Conservation (phyloP, 129 eudicot species). For the Glebionis coronaria region DNA sequence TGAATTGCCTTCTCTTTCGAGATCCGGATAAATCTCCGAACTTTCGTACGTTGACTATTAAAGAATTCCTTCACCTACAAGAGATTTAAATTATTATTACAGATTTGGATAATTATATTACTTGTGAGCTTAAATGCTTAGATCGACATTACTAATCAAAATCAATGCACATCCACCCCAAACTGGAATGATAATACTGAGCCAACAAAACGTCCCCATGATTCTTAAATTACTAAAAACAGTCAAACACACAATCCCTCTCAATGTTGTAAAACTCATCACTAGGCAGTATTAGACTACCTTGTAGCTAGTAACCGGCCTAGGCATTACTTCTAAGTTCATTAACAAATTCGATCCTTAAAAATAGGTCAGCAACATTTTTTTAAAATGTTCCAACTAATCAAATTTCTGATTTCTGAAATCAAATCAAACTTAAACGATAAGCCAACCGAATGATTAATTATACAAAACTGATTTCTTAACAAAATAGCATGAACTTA, state of each 20-base stretch:
- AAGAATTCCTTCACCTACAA: conserved; percentile 81
- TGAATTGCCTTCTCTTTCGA: conserved; percentile 66
- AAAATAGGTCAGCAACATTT: too few relatives aligned
- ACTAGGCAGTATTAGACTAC: too few relatives aligned
- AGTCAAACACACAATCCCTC: not conserved
- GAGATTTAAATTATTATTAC: not conserved
- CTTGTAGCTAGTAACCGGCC: too few relatives aligned
- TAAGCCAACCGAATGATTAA: too few relatives aligned
- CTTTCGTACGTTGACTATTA: conserved; percentile 64
- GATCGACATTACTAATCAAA: not conserved
- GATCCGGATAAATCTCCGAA: conserved; percentile 69
- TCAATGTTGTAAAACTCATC: too few relatives aligned
- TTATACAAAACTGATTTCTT: too few relatives aligned
- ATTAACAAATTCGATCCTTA: too few relatives aligned
- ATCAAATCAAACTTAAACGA: too few relatives aligned
- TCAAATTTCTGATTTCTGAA: too few relatives aligned
- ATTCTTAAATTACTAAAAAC: not conserved
- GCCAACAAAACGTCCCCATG: not conserved
- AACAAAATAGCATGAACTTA: too few relatives aligned
- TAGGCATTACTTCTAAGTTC: too few relatives aligned
- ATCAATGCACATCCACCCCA: not conserved
- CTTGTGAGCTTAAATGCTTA: conserved; percentile 5
- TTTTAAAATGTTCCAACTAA: too few relatives aligned
- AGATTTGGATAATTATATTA: not conserved
- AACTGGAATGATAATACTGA: not conserved